A percentile compares a stretch with the other conserved stretches of the same genome.
These are phyloP conservation scores for Sphaerobolus stellatus DNA, from an alignment of 1,284 basidiomycete species.

Conservation along the genomic window DNA sequence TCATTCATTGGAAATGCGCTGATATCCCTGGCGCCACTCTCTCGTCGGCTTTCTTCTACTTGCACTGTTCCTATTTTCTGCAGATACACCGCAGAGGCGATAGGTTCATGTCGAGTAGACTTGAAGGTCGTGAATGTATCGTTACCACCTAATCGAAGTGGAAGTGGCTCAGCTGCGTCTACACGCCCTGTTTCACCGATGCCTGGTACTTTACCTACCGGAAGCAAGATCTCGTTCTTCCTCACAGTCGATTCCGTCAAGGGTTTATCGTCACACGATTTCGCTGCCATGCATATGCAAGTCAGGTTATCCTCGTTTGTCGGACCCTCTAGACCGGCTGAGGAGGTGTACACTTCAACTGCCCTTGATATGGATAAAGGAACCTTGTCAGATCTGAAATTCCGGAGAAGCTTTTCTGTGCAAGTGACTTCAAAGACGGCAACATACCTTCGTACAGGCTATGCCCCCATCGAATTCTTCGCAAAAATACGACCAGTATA, in stretches of 20 bases:
- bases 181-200: constrained; percentile 70
- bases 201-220: constrained; percentile 60
- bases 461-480: constrained; percentile 87
- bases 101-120: constrained; percentile 86
- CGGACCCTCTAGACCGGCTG: constrained; percentile 64
- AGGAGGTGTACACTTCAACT: constrained; percentile 80
- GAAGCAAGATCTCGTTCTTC: constrained; percentile 80
- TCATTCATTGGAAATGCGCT: constrained; percentile 90
- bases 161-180: constrained; percentile 58
- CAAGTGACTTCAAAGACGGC: constrained; percentile 73
- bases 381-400: constrained; percentile 73
- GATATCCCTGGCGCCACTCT: constrained; percentile 80
- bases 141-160: constrained; percentile 54
- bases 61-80: constrained; percentile 85
- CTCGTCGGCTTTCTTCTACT: constrained; percentile 72
- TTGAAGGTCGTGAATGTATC: constrained; percentile 75
- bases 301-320: constrained; percentile 79
- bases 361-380: constrained; percentile 72
- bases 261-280: constrained; percentile 85
- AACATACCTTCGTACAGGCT: constrained; percentile 68
- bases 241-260: constrained; percentile 83
- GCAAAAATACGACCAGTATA: constrained; percentile 79
- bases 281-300: constrained; percentile 81
- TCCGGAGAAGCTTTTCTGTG: constrained; percentile 79
- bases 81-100: constrained; percentile 88